Conservation (phyloP, 306 rosid genomes). For the Acacia melanoxylon region DNA sequence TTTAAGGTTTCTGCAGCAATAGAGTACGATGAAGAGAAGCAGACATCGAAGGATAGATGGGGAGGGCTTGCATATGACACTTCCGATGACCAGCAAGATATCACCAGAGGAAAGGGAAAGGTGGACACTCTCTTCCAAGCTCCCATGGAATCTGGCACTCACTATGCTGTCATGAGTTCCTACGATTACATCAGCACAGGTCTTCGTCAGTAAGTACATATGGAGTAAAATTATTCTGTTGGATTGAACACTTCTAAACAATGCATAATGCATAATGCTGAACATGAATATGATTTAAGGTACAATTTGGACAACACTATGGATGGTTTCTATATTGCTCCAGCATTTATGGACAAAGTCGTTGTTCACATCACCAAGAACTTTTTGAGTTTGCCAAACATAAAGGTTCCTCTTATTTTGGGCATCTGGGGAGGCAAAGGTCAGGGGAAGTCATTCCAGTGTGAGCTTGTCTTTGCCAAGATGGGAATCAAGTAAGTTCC, state of each 20-base stretch:
- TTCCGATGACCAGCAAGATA: conserved; percentile 92
- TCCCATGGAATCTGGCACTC: conserved; percentile 68
- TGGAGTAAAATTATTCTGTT: background rate
- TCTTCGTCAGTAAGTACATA: conserved; percentile 67
- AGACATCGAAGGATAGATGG: conserved; percentile 74
- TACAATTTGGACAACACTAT: conserved; percentile 59
- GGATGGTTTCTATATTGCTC: conserved; percentile 86
- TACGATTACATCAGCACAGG: conserved; percentile 72
- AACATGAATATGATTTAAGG: conserved; percentile 38
- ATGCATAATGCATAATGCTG: conserved; percentile 1
- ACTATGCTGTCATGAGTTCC: conserved; percentile 77
- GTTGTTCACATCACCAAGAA: conserved; percentile 85
- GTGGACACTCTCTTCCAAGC: conserved; percentile 82
- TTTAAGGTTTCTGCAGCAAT: conserved; percentile 45
- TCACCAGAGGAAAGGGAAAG: conserved; percentile 86
- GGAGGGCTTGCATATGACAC: conserved; percentile 70
- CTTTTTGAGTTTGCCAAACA: conserved; percentile 70
- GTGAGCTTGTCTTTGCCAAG: conserved; percentile 92
- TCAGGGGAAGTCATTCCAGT: conserved; percentile 88
- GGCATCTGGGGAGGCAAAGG: conserved; percentile 99
- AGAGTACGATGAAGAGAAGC: conserved; percentile 61
- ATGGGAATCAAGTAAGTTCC: conserved; percentile 88
- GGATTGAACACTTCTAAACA: background rate
- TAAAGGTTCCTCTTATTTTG: conserved; percentile 87
- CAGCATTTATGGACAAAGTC: conserved; percentile 84